A percentile compares a stretch with the other conserved stretches of the same genome.
Conservation (phyloP, 805 yeast genomes). For the Torulaspora indica region DNA sequence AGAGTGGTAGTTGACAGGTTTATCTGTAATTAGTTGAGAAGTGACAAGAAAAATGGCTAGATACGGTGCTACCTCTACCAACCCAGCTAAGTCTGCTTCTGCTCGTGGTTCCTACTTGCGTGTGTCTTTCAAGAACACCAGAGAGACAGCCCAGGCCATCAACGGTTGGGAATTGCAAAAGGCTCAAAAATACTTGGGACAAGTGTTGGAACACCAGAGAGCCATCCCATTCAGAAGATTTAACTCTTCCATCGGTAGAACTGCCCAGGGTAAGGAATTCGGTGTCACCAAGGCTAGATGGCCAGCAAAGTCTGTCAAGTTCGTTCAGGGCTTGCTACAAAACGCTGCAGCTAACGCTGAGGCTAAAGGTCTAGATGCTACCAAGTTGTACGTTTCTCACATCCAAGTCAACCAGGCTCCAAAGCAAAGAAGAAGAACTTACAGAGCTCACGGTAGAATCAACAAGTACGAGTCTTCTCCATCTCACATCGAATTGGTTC, state of each 20-base stretch:
- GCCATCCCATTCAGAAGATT: slow-evolving; percentile 99
- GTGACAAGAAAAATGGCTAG: slow-evolving; percentile 71
- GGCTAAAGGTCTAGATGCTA: slow-evolving; percentile 95
- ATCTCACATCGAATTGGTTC: slow-evolving; percentile 96
- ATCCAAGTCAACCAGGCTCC: slow-evolving; percentile 99
- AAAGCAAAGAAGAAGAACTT: slow-evolving; percentile 99
- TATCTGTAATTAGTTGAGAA: too few species aligned
- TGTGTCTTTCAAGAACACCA: slow-evolving; percentile 99
- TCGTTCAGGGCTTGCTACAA: slow-evolving; percentile 87
- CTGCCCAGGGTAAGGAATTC: slow-evolving; percentile 99
- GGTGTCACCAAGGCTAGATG: slow-evolving; percentile 99
- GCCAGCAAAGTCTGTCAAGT: slow-evolving; percentile 98
- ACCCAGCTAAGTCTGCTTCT: slow-evolving; percentile 99
- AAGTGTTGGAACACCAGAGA: slow-evolving; percentile 96
- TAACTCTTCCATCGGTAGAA: slow-evolving; percentile 95
- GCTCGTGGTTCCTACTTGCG: slow-evolving; percentile 99
- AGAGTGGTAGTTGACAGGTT: neutral
- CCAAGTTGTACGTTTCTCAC: slow-evolving; percentile 92
- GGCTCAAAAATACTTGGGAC: slow-evolving; percentile 93
- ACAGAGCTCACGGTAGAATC: slow-evolving; percentile 99
- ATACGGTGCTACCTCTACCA: slow-evolving; percentile 98
- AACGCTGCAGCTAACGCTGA: slow-evolving; percentile 99
- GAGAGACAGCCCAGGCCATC: slow-evolving; percentile 98
- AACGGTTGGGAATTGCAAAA: slow-evolving; percentile 95
- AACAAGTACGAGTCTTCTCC: slow-evolving; percentile 99